Evolutionary conservation across 2,329 filamentous ascomycete genomes (phyloP), one percentile per base, ranked within the genome.

Genomic region (Alternaria triticimaculans): DNA sequence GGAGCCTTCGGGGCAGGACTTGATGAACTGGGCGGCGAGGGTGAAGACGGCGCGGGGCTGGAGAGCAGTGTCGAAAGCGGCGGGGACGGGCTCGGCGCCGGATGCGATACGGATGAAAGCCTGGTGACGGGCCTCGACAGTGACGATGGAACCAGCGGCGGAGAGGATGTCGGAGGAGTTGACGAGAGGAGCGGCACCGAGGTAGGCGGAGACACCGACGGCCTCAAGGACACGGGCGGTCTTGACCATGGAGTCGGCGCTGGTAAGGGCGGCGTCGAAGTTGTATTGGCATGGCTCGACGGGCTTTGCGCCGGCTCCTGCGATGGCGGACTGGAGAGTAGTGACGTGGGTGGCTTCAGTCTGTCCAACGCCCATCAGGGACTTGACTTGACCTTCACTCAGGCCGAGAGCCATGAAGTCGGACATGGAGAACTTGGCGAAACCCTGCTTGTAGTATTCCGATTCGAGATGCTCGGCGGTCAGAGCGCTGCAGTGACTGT

Each of bases 381-480:
- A 87, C 54, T 82, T 81, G 68, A 90, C 84, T 68, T 90, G 84
- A 18, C 76, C 74, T 44, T 84, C 79, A 60, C 78, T 83, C 63
- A 91, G 84, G 64, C 89, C 89, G 14, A 90, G 83, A 41, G 88
- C 87, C 23, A 82, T 76, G 80, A 94, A 93, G 73, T 92, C 87
- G 28, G 84, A 78, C 44, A 87, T 84, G 25, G 87, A 84, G 81
- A 93, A 92, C 78, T 88, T 86, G 66, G 84, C 84, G 75, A 93
- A 91, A 41, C 90, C 90, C 75, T 91, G 85, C 71, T 87, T 84
- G 84, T 94, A 93, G 81, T 92, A 93, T 59, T 85, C 84, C 23
- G 88, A 85, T 82, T 93, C 91, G 72, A 93, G 89, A 81, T 91
- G 89, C 81, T 94, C 91, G 49, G 92, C 84, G 6, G 90, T 92